Percentiles rank a stretch among this genome's conserved stretches.
Evolutionary conservation across 371 early-diverging fungal species (phyloP).

Genomic region (Conidiobolus incongruus): DNA sequence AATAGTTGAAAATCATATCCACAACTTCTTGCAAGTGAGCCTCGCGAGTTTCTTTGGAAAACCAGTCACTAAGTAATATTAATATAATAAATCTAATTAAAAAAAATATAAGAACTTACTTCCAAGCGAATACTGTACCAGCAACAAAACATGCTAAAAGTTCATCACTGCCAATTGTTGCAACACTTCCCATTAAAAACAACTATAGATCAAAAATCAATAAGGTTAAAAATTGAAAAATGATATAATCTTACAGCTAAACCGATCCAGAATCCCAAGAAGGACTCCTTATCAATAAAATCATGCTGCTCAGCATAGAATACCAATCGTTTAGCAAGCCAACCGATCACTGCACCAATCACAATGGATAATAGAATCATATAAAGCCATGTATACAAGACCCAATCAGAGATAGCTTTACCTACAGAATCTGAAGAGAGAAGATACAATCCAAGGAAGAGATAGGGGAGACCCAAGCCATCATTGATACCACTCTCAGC

Average conservation of each 20-base stretch:
- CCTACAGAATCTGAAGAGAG: conserved; percentile 25
- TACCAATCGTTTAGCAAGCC: conserved; percentile 35
- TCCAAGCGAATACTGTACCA: conserved; percentile 73
- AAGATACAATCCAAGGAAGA: conserved; percentile 50
- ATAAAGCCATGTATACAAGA: conserved; percentile 40
- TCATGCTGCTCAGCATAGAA: conserved; percentile 34
- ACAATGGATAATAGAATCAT: conserved; percentile 43
- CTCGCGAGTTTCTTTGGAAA: conserved; percentile 63
- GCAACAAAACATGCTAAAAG: conserved; percentile 79
- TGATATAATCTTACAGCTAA: conserved; percentile 32
- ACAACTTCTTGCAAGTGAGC: conserved; percentile 77
- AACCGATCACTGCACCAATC: conserved; percentile 60
- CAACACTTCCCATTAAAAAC: conserved; percentile 50
- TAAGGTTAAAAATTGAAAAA: not conserved
- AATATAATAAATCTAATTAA: not conserved
- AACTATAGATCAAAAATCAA: conserved; percentile 13
- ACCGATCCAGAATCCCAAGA: conserved; percentile 62
- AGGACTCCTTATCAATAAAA: conserved; percentile 74
- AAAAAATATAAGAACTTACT: conserved; percentile 13
- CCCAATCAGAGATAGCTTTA: conserved; percentile 45
- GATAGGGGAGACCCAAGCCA: conserved; percentile 69
- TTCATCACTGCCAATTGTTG: conserved; percentile 60
- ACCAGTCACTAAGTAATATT: conserved; percentile 38
- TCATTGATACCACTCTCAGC: conserved; percentile 79
- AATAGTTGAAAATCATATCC: conserved; percentile 67